phyloP scores from a whole-genome alignment of 306 rosid genomes.

The Citrullus amarus region DNA sequence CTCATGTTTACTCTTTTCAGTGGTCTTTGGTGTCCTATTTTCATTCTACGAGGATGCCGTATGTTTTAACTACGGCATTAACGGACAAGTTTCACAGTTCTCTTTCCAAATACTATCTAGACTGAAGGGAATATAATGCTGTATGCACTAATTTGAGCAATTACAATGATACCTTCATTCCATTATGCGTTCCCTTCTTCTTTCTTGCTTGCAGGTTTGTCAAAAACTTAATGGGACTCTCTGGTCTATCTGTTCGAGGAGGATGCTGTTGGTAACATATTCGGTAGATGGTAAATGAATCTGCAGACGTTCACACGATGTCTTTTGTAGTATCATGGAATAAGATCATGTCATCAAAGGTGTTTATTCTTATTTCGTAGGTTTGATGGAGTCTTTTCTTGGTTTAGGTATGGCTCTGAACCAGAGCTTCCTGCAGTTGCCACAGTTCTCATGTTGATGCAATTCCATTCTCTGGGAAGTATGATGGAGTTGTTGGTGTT shows the following conservation, averaged over 20 bases:
- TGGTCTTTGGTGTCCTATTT: not conserved
- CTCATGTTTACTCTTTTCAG: not conserved
- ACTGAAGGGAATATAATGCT: not conserved
- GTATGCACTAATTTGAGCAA: not conserved
- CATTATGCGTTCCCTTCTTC: not conserved
- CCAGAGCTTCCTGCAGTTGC: conserved; percentile 78
- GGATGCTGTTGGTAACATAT: conserved; percentile 92
- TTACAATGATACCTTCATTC: not conserved
- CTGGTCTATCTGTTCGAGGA: conserved; percentile 90
- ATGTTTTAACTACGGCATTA: not conserved
- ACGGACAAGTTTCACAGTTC: not conserved
- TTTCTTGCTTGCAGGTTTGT: conserved; percentile 45
- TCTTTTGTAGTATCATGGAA: not conserved
- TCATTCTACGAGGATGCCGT: not conserved
- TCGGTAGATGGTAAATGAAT: conserved; percentile 72
- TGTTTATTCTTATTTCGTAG: not conserved
- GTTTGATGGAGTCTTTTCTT: not conserved
- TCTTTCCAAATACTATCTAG: not conserved
- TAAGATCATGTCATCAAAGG: not conserved
- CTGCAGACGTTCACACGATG: not conserved
- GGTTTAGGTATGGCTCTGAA: conserved; percentile 56
- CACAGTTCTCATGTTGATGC: conserved; percentile 93
- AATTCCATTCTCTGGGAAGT: conserved; percentile 92
- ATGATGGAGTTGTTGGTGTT: conserved; percentile 94
- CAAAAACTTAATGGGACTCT: conserved; percentile 61